Conservation (phyloP, 2,329 filamentous ascomycete genomes). For the Penicillium aurantiogriseum region DNA sequence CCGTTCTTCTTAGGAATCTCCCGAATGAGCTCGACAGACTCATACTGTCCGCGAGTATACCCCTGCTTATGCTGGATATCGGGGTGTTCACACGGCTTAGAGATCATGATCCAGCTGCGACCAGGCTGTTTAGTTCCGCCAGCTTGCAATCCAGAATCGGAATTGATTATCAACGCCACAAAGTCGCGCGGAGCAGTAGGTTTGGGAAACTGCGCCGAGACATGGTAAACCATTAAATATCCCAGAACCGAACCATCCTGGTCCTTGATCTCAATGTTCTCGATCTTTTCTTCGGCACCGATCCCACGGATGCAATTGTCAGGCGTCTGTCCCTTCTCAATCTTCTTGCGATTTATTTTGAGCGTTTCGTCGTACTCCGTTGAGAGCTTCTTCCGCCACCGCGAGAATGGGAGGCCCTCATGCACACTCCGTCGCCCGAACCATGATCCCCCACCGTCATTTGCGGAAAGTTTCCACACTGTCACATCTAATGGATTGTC, state of each 20-base stretch:
- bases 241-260: conserved; percentile 24
- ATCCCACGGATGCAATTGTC: conserved; percentile 80
- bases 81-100: conserved; percentile 76
- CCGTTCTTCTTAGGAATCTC: conserved; percentile 60
- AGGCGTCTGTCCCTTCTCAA: conserved; percentile 64
- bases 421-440: conserved; percentile 84
- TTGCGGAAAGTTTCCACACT: conserved; percentile 75
- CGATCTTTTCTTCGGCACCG: conserved; percentile 73
- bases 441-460: conserved; percentile 84
- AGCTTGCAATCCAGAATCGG: conserved; percentile 43
- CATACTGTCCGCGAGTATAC: conserved; percentile 81
- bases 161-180: conserved; percentile 73
- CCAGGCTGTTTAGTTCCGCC: conserved; percentile 38
- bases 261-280: conserved; percentile 59
- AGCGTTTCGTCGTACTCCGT: conserved; percentile 78
- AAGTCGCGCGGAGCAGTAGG: conserved; percentile 88
- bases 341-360: conserved; percentile 66
- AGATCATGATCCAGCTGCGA: conserved; percentile 81
- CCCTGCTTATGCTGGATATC: conserved; percentile 68
- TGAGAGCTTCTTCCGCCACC: conserved; percentile 74
- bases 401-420: conserved; percentile 70
- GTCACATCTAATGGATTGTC: conserved; percentile 74
- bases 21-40: conserved; percentile 86
- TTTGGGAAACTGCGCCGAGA: conserved; percentile 86
- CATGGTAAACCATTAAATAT: conserved; percentile 65